Conservation (phyloP, 768 basidiomycete genomes). For the Kwoniella dendrophila region DNA sequence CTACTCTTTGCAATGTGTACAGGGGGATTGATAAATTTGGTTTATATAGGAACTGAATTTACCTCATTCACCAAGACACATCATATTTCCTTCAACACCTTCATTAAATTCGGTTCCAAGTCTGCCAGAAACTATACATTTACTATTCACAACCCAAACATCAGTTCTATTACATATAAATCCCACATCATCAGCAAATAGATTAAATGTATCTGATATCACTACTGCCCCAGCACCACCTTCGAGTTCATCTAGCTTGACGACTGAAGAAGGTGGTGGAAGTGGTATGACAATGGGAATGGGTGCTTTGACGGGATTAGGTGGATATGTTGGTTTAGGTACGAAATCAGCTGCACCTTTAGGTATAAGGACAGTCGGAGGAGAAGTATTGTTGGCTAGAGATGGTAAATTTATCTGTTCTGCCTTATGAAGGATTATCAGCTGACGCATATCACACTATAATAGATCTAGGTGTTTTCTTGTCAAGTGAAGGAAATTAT, state of each 20-base stretch:
- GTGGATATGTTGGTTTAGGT: constrained; percentile 54
- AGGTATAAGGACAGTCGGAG: constrained; percentile 40
- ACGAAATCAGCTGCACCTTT: constrained; percentile 41
- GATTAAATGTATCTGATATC: constrained; percentile 38
- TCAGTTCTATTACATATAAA: constrained; percentile 45
- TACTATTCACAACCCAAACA: constrained; percentile 60
- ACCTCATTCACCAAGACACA: constrained; percentile 85
- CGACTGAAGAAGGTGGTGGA: background rate
- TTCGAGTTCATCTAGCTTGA: background rate
- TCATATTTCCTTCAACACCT: constrained; percentile 75
- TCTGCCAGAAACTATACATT: constrained; percentile 67
- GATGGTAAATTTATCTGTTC: constrained; percentile 37
- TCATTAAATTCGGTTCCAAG: constrained; percentile 68
- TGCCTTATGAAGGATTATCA: background rate
- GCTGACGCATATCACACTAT: background rate
- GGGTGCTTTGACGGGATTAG: constrained; percentile 50
- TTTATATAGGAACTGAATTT: constrained; percentile 70
- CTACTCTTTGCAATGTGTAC: constrained; percentile 56
- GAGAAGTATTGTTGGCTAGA: constrained; percentile 46
- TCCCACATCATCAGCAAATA: constrained; percentile 29
- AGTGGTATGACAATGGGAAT: constrained; percentile 33
- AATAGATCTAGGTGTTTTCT: constrained; percentile 43
- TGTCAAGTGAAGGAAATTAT: constrained; percentile 46
- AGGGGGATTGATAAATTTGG: no score
- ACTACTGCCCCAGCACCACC: constrained; percentile 34